Evolutionary conservation across 306 rosid species (phyloP), one percentile per base, ranked within the genome.

Genomic region (Begonia masoniana): DNA sequence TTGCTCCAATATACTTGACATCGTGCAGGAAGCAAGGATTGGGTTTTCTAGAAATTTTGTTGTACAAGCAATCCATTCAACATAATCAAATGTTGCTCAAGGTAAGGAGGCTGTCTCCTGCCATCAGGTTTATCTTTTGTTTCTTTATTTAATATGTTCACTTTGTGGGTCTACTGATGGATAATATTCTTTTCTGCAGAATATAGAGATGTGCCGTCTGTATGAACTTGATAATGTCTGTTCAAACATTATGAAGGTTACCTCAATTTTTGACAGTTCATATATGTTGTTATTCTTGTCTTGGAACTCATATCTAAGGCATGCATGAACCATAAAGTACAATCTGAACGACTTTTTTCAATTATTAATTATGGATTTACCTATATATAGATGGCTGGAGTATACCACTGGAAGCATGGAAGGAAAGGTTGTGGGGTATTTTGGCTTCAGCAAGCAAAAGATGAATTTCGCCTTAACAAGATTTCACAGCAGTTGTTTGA

Each of bases 21-120:
- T 85, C 97, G 2, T 91, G 96, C 82, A 64, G 71, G 82, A 91
- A 85, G 75, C 97, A 85, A 71, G 97, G 97, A 69, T 75, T 83
- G 78, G 79, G 88, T 55, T 73, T 83, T 76, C 53, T 91, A 71
- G 97, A 83, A 78, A 79, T 78, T 61, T 67, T 83, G 47, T 64
- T 91, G 71, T 74, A 61, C 60, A 79, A 76, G 72, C 92, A 85
- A 76, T 75, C 96, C 54, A 81, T 74, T 77, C 88, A 81, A 55
- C 82, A 63, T 41, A 83, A 79, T 65, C 80, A 76, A 49, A 23
- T 56, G 53, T 71, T 91, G 65, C 94, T 91, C 58, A 91, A 91
- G 96, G 97, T 91, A 52, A 54, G 63, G 47, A 31, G 48, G 65
- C 59, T 8, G 41, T 36, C 48, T 55, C 67, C 51, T 56, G 56